Conservation (phyloP, 1,284 basidiomycete species). For the Trichosporon coremiiforme region DNA sequence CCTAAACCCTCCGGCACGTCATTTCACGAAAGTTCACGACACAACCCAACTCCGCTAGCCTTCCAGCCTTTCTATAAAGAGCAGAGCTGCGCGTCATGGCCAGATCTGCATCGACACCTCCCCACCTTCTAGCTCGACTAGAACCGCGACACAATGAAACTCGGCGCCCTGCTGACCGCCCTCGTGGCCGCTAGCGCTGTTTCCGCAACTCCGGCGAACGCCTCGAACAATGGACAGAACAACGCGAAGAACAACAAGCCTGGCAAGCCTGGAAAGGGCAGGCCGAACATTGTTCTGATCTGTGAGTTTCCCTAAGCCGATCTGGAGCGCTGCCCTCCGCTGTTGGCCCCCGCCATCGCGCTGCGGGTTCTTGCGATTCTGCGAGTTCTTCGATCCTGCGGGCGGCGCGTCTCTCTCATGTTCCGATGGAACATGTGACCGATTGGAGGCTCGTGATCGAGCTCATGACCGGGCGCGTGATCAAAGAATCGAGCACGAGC, state of each 20-base stretch:
- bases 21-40: not conserved
- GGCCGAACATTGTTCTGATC: conserved; percentile 42
- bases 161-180: not conserved
- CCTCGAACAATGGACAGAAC: no score
- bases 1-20: not conserved
- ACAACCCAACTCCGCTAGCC: no score
- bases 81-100: not conserved
- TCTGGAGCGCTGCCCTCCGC: not conserved
- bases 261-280: not conserved
- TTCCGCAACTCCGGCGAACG: not conserved
- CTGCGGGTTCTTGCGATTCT: no score
- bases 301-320: conserved; percentile 25
- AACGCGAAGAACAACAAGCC: not conserved
- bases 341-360: no score
- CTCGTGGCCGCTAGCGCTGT: not conserved
- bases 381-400: no score
- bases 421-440: no score
- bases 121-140: not conserved
- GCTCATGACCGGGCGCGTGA: no score
- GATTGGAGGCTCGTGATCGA: no score
- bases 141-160: not conserved
- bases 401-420: no score
- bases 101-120: not conserved
- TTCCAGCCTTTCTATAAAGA: not conserved
- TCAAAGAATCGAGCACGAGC: no score